phyloP scores from a whole-genome alignment of 176 grass and related monocot species.

The Lolium rigidum region DNA sequence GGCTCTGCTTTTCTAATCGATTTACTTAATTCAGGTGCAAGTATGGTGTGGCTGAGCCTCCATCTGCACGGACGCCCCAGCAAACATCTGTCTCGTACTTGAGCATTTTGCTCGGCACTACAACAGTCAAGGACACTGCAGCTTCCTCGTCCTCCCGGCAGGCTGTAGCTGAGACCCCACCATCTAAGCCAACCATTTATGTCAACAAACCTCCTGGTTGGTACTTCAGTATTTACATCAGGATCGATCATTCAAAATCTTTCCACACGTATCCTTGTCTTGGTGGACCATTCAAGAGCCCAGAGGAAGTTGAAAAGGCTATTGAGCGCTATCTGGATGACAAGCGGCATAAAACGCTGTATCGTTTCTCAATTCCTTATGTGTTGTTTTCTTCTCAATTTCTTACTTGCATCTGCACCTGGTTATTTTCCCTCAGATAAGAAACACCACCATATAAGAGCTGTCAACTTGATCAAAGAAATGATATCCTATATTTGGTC shows the following conservation, averaged over 20 bases:
- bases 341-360: conserved; percentile 6
- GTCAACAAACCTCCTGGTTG: not conserved
- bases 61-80: not conserved
- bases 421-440: not conserved
- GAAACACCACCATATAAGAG: not conserved
- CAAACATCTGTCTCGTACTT: not conserved
- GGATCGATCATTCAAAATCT: not conserved
- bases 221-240: conserved; percentile 22
- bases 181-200: not conserved
- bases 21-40: not conserved
- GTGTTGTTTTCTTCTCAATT: not conserved
- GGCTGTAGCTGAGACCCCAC: not conserved
- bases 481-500: not conserved
- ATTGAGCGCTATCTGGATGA: not conserved
- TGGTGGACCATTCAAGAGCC: conserved; percentile 4
- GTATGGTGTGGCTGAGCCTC: not conserved
- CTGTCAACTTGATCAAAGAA: not conserved
- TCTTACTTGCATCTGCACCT: not conserved
- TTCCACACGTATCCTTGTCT: conserved; percentile 3
- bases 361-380: not conserved
- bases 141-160: not conserved
- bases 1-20: not conserved
- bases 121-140: not conserved
- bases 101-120: not conserved
- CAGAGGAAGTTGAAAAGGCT: not conserved